Conservation (phyloP, 73 alveolate species). For the Tetrahymena malaccensis region DNA sequence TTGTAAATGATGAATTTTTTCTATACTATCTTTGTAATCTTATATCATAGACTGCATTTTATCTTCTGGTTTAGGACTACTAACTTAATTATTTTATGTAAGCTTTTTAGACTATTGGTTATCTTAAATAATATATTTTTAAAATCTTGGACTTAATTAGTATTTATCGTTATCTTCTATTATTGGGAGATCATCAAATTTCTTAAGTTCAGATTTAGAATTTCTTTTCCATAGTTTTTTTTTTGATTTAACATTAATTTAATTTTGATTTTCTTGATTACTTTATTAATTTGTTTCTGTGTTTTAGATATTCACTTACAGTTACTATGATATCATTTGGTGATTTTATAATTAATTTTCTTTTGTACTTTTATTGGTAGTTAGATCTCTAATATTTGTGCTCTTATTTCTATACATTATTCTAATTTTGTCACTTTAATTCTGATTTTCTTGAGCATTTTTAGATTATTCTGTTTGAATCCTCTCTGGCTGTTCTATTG, state of each 20-base stretch:
- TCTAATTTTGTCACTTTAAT: no score
- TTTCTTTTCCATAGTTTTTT: not conserved
- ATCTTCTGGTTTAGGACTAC: not conserved
- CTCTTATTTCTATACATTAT: not conserved
- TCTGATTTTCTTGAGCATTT: not conserved
- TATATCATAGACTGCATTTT: not conserved
- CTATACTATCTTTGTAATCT: not conserved
- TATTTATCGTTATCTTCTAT: not conserved
- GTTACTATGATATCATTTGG: not conserved
- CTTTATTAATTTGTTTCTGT: not conserved
- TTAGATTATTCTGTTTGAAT: not conserved
- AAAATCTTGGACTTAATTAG: not conserved
- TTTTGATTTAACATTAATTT: not conserved
- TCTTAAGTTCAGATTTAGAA: not conserved
- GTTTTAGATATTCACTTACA: not conserved
- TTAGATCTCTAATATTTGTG: not conserved
- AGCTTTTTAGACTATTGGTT: no score
- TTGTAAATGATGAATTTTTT: not conserved
- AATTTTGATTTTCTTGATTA: no score
- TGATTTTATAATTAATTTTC: no score
- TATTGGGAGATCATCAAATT: not conserved
- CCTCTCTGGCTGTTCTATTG: not conserved
- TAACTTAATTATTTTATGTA: not conserved
- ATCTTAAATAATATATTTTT: not conserved
- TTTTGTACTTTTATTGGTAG: not conserved